Conservation (phyloP, 306 rosid genomes). For the Gastrolobium villosum region DNA sequence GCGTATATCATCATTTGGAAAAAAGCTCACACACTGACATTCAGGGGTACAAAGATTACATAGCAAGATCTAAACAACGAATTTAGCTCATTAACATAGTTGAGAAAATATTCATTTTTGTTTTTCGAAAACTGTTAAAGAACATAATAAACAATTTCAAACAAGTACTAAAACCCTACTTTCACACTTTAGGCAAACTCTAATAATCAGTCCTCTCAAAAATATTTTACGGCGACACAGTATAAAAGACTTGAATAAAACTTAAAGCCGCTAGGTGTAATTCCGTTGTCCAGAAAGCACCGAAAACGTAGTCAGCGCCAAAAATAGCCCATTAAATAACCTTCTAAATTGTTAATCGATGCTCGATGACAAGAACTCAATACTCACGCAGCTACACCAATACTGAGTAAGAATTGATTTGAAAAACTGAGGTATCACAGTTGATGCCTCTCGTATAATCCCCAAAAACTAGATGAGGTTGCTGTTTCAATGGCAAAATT, state of each 20-base stretch:
- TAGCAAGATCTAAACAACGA: background rate
- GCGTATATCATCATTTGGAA: background rate
- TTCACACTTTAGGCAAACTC: background rate
- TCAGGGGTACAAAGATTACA: background rate
- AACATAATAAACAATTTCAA: too few relatives aligned
- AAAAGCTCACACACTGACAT: background rate
- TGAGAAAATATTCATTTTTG: too few relatives aligned
- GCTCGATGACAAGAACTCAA: background rate
- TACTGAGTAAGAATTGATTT: background rate
- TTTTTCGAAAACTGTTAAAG: too few relatives aligned
- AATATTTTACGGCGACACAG: background rate
- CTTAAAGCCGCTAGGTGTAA: background rate
- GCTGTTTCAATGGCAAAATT: background rate
- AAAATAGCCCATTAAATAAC: background rate
- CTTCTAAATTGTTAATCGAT: background rate
- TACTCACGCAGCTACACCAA: too few relatives aligned
- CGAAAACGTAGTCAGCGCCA: background rate
- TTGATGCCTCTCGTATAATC: background rate
- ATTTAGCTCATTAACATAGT: background rate
- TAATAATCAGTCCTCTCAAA: background rate
- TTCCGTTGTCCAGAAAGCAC: background rate
- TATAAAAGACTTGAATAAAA: background rate
- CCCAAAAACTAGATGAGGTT: background rate
- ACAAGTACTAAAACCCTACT: background rate
- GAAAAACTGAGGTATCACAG: background rate